Conservation (phyloP, 352 stramenopile species). For the Phytophthora vignae region DNA sequence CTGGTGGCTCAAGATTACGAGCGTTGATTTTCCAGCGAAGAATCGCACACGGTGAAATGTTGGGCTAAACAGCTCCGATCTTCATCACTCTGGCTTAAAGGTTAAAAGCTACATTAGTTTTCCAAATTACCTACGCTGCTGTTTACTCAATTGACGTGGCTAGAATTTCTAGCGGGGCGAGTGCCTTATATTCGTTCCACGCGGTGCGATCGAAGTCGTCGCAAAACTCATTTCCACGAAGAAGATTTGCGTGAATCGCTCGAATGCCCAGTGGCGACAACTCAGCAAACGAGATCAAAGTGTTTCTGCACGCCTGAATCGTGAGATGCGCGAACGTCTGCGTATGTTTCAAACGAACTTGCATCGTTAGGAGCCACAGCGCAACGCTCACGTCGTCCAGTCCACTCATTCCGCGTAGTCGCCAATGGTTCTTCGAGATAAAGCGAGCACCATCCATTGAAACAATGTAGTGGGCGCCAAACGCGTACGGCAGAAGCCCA, state of each 20-base stretch:
- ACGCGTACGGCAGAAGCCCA: conserved; percentile 44
- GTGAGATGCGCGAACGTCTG: conserved; percentile 41
- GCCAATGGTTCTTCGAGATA: conserved; percentile 43
- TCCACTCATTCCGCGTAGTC: conserved; percentile 35
- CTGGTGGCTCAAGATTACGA: background rate
- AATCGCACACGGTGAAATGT: background rate
- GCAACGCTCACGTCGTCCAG: conserved; percentile 72
- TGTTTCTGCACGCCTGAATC: conserved; percentile 36
- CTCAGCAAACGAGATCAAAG: conserved; percentile 53
- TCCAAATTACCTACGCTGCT: too few species aligned
- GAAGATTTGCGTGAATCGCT: conserved; percentile 48
- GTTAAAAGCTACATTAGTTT: too few species aligned
- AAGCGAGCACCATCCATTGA: conserved; percentile 55
- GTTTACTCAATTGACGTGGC: background rate
- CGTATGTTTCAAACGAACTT: conserved; percentile 49
- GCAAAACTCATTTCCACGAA: conserved; percentile 28
- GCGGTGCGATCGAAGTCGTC: conserved; percentile 31
- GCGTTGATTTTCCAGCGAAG: background rate
- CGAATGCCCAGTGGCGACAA: conserved; percentile 42
- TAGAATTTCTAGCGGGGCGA: background rate
- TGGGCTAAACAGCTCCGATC: background rate
- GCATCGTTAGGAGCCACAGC: conserved; percentile 60
- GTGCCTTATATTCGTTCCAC: conserved; percentile 28
- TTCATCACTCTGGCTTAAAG: too few species aligned
- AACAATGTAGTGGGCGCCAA: conserved; percentile 53